Evolutionary conservation across 1,284 basidiomycete genomes (phyloP), one percentile per base, ranked within the genome.

Genomic region (Cryptococcus sp.): DNA sequence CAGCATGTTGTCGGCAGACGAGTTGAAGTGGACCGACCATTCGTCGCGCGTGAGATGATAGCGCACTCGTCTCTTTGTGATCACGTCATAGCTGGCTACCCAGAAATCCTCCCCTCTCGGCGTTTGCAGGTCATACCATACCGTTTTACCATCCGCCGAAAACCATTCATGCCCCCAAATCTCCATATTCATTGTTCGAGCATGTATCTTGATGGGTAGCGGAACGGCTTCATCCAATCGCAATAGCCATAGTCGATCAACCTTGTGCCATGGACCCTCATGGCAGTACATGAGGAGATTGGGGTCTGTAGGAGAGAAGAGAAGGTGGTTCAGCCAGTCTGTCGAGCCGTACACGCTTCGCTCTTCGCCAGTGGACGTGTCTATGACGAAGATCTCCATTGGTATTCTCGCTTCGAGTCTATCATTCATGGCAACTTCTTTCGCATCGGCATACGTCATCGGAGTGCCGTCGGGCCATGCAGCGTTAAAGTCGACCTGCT

Each of bases 131-230:
- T 66, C 65, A 50, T 66, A 66, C 55, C 63, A 66, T 3, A 66
- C 55, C 5, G 54, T 58, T 44, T 52, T 43, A 2, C 65, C 65
- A 37, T 64, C 62, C n/a, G 46, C 49, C 22, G 57, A 60, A 40
- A 53, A 66, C 65, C 65, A 66, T 41, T 66, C 65, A 40, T 66
- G 65, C 26, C 65, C 65, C n/a, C 62, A 59, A 29, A 66, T 66
- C 52, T 66, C 65, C 65, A 66, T 66, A 29, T 64, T 64, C 65
- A 66, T 66, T 41, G 15, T 64, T 19, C 65, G 44, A 13, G 58
- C 47, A 37, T 66, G 65, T 1, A 66, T 54, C 45, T 57, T 62
- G 26, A 46, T 23, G 13, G 65, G 61, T 3, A 8, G 17, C 7
- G 55, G 19, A 11, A 26, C 7, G 0, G 26, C 5, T 15, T 57